Percentiles rank a stretch among this genome's conserved stretches.
phyloP scores from a whole-genome alignment of 306 rosid species.

The Morella rubra region DNA sequence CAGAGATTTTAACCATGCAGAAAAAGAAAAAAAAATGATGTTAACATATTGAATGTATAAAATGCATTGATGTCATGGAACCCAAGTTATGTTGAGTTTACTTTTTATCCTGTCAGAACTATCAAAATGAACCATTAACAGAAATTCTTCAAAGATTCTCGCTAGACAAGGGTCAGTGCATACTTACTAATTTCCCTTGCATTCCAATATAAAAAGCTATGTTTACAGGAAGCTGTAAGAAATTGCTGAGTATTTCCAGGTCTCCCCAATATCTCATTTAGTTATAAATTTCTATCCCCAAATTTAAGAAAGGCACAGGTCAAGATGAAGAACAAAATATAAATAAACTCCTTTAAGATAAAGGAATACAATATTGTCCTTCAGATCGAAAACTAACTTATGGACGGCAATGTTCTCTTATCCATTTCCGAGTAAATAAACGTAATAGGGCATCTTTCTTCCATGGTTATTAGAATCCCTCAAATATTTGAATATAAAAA shows the following conservation, averaged over 20 bases:
- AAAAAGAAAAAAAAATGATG: neutral
- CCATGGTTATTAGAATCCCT: neutral
- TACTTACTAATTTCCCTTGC: neutral
- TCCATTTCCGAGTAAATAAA: neutral
- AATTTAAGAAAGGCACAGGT: neutral
- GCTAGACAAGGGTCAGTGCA: neutral
- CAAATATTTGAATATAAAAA: no score
- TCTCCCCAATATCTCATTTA: neutral
- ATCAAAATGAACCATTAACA: neutral
- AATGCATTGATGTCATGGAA: neutral
- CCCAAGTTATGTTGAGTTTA: neutral
- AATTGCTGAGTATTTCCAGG: neutral
- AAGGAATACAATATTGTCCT: neutral
- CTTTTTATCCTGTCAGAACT: neutral
- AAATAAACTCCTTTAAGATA: neutral
- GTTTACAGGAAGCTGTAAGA: neutral
- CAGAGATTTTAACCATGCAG: no score
- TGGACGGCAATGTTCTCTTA: neutral
- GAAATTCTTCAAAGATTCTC: neutral
- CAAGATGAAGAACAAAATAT: neutral
- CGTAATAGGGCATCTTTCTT: neutral
- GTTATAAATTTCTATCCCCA: neutral
- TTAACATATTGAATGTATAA: neutral
- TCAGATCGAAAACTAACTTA: neutral
- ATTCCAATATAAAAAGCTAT: neutral